phyloP scores from a whole-genome alignment of 1,139 yeast species.

The Taphrina betulina region DNA sequence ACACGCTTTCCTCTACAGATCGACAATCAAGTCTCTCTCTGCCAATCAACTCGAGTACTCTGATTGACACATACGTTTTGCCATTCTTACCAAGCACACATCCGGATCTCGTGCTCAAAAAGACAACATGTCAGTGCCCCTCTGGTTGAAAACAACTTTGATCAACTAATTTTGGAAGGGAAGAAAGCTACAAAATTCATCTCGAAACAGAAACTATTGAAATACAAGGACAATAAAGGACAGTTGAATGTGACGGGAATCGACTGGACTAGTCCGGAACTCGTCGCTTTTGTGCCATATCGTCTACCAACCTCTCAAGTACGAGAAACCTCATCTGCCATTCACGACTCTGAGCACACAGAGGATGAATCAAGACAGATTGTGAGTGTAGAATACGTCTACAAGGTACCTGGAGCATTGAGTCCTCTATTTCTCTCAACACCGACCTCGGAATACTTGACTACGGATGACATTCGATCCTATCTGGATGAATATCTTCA shows the following conservation, averaged over 20 bases:
- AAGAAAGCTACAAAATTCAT: slow-evolving; percentile 24
- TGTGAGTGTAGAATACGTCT: slow-evolving; percentile 5
- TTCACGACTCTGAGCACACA: neutral
- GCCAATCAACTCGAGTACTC: slow-evolving; percentile 16
- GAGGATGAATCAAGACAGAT: no score
- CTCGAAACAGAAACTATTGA: slow-evolving; percentile 22
- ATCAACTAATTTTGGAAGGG: slow-evolving; percentile 1
- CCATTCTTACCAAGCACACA: slow-evolving; percentile 12
- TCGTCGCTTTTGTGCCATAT: slow-evolving; percentile 14
- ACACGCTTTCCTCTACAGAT: neutral
- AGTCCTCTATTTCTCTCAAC: neutral
- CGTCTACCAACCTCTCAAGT: neutral
- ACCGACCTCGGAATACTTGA: neutral
- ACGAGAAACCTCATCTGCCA: neutral
- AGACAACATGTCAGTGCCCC: slow-evolving; percentile 10
- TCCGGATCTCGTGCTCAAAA: slow-evolving; percentile 11
- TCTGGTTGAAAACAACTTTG: neutral
- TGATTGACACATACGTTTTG: slow-evolving; percentile 17
- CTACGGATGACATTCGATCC: neutral
- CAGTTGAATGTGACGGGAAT: slow-evolving; percentile 17
- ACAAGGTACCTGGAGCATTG: neutral
- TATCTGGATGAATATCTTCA: neutral
- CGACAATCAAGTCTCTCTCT: neutral
- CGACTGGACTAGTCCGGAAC: slow-evolving; percentile 4
- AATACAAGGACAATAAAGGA: slow-evolving; percentile 25